Base-by-base conservation (phyloP, 176 grass and related monocot genomes). In the Triticum turgidum region DNA sequence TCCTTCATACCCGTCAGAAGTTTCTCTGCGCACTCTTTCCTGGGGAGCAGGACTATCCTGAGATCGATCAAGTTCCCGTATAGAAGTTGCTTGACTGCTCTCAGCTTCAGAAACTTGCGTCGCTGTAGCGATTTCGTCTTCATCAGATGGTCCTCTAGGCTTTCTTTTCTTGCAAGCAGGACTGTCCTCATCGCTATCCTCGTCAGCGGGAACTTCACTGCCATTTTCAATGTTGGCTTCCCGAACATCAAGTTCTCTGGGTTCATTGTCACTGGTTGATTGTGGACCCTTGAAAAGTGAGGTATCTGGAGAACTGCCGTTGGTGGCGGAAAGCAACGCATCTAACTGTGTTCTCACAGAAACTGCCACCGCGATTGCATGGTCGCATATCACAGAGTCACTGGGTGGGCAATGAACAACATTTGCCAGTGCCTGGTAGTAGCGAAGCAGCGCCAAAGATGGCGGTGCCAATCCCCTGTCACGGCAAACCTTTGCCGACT, bases 351-450 rank as follows among this genome's bases (percentile, higher is more conserved):
- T 86, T 59, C 76, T 87, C 78, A 90, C 85, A 92, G 89, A 93
- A 78, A 96, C 85, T 42, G 93, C 90, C 89, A 98, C 69, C 6
- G 92, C 88, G 62, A 98, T 58, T 69, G 92, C 92, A 83, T 98
- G 94, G 64, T 98, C 94, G 69, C 92, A 78, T 35, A 96, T 84
- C 66, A 94, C 22, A 82, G 90, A 87, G 82, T 99, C 97, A 83
- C 75, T 80, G 61, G 88, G 92, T 44, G 90, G 92, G 68, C 97
- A 96, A 25, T 91, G 79, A 45, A 96, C 87, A 84, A 92, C 75
- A 79, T 83, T 96, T 54, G 81, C 88, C 89, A 99, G 82, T 75
- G 54, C 92, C 87, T 87, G 85, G 52, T 91, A 89, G 82, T 93
- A 99, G 58, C 83, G 65, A 69, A 87, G 80, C 61, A 94, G 65